These are phyloP conservation scores for Tylopilus orsonianus DNA, from an alignment of 1,284 basidiomycete genomes.

Conservation along the genomic window DNA sequence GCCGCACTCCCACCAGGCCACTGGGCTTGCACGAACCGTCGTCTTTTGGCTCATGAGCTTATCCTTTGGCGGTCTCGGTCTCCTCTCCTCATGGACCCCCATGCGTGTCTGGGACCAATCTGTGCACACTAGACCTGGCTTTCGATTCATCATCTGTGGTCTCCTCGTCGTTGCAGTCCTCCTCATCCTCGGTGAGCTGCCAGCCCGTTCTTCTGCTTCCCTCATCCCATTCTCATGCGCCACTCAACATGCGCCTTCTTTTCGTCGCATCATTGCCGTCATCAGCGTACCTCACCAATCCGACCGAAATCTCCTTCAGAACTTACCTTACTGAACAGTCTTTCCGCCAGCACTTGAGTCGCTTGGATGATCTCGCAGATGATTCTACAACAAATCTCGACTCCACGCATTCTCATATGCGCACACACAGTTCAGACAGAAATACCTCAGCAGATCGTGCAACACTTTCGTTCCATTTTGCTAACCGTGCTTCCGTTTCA, in stretches of 20 bases:
- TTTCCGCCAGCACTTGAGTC: conserved; percentile 89
- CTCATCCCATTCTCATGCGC: conserved; percentile 1
- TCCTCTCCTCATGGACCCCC: conserved; percentile 59
- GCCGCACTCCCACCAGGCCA: conserved; percentile 18
- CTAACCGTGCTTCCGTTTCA: conserved; percentile 87
- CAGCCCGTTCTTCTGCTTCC: not conserved
- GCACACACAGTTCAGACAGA: conserved; percentile 30
- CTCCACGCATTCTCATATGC: conserved; percentile 34
- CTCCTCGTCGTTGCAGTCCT: conserved; percentile 66
- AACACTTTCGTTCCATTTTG: conserved; percentile 74
- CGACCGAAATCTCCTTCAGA: conserved; percentile 88
- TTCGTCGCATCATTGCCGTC: conserved; percentile 13
- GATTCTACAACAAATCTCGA: conserved; percentile 42
- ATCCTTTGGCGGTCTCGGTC: conserved; percentile 59
- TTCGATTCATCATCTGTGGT: conserved; percentile 66
- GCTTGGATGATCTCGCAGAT: conserved; percentile 71
- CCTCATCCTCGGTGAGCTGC: conserved; percentile 66
- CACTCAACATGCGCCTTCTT: conserved; percentile 8
- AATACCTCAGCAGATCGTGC: conserved; percentile 26
- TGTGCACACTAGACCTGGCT: conserved; percentile 56
- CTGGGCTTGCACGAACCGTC: conserved; percentile 18
- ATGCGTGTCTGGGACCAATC: conserved; percentile 49
- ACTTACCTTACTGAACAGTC: conserved; percentile 94
- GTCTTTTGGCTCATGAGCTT: conserved; percentile 59
- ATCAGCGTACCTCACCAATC: conserved; percentile 90